Base-by-base conservation (phyloP, 2,329 filamentous ascomycete genomes). In the Pseudogymnoascus sp. region DNA sequence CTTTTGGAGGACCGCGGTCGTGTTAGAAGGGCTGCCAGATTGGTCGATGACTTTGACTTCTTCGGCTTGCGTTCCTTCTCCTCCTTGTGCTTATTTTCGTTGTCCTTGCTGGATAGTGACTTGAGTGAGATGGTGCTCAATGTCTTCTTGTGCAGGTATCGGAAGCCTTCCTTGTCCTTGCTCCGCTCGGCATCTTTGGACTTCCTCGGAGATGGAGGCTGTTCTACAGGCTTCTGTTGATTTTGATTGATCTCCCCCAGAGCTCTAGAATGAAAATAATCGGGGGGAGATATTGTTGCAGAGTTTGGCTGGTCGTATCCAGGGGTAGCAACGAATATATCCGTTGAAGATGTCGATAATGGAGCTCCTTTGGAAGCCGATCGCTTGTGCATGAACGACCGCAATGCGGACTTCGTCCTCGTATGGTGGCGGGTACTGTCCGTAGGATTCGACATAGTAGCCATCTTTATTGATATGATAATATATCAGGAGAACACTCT, bases 1-100 rank as follows among this genome's bases (percentile, higher is more conserved):
- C 85, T 88, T 70, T 87, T 90, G 61, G 87, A 81, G 8, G 90
- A 91, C 72, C 88, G 91, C 64, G 87, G 85, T 63, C 88, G 87
- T 63, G 86, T 86, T 60, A 96, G 82, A 62, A 97, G 82, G 4
- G 83, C 86, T 0, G 86, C 85, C n/a, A 97, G 80, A 72, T 92
- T 96, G 33, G 89, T 89, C 3, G 89, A 83, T 0, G 93, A 96
- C 75, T 93, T 96, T 38, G 84, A 84, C 78, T 93, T 96, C 71
- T 88, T 88, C 25, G 85, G 84, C 71, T 88, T 89, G 63, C 80
- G 80, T 9, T 75, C 68, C 60, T 82, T 80, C 33, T 72, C 70
- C 67, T 79, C 79, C 63, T 76, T 74, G 23, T 70, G 67, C 60
- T 75, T 79, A 64, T 71, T 60, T 38, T 63, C 62, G 62, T 71